phyloP scores from a whole-genome alignment of 208 protist genomes.

The Entamoeba invadens region DNA sequence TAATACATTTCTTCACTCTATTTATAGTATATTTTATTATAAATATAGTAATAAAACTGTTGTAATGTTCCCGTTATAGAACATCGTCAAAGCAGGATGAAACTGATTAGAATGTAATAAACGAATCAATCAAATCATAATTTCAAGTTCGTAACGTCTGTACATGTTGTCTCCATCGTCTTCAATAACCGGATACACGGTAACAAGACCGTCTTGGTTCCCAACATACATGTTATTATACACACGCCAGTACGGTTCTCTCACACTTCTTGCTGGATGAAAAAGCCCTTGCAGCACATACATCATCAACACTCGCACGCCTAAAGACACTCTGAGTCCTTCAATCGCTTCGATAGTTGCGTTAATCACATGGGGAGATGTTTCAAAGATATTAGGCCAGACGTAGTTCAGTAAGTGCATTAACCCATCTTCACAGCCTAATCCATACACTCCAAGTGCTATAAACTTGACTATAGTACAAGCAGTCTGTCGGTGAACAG shows the following conservation, averaged over 20 bases:
- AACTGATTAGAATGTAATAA: too few relatives aligned
- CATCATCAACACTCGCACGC: conserved; percentile 67
- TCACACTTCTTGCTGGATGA: conserved; percentile 12
- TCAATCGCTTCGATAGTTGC: conserved; percentile 92
- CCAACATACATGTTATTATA: conserved; percentile 3
- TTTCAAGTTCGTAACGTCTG: not conserved
- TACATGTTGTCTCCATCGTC: not conserved
- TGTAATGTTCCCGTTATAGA: too few relatives aligned
- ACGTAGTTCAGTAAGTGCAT: conserved; percentile 93
- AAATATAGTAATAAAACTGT: too few relatives aligned
- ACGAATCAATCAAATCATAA: not conserved
- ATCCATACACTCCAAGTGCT: conserved; percentile 48
- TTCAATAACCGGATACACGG: not conserved
- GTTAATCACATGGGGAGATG: conserved; percentile 76
- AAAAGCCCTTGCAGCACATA: conserved; percentile 63
- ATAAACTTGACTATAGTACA: conserved; percentile 83
- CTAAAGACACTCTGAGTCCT: conserved; percentile 71
- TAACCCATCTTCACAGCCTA: conserved; percentile 71
- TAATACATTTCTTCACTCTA: too few relatives aligned
- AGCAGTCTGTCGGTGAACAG: conserved; percentile 92
- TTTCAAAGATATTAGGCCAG: conserved; percentile 97
- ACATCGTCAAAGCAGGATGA: too few relatives aligned
- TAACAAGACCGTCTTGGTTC: not conserved
- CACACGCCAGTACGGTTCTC: conserved; percentile 10
- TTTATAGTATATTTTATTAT: too few relatives aligned